These are phyloP conservation scores for Lentinula detonsa DNA, from an alignment of 768 basidiomycete genomes.

Conservation along the genomic window DNA sequence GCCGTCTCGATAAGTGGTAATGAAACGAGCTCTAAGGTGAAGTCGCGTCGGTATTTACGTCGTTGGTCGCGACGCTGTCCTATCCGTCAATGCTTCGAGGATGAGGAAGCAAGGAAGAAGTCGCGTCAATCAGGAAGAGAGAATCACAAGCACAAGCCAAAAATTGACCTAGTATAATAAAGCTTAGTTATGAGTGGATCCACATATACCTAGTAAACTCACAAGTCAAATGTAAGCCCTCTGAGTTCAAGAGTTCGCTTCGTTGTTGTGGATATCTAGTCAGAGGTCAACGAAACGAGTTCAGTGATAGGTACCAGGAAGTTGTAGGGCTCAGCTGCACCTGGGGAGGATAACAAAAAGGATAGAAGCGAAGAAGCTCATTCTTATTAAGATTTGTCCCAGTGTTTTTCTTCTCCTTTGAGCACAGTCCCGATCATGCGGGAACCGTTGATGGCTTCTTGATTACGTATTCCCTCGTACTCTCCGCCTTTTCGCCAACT, in stretches of 20 bases:
- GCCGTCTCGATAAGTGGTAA: not conserved
- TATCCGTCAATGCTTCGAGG: not conserved
- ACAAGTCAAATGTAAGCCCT: no score
- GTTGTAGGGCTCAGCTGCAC: not conserved
- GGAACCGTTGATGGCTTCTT: not conserved
- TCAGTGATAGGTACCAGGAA: not conserved
- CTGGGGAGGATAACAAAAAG: not conserved
- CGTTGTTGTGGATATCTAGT: no score
- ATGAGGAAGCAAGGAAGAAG: not conserved
- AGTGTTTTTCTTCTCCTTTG: not conserved
- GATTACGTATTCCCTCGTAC: not conserved
- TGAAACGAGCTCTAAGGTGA: not conserved
- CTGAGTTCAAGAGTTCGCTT: no score
- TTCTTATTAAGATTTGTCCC: not conserved
- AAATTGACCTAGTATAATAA: not conserved
- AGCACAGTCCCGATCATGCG: not conserved
- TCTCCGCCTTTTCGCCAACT: not conserved
- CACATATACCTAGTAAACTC: no score
- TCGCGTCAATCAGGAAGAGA: not conserved
- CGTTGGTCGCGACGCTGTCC: not conserved
- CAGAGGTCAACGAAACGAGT: not conserved
- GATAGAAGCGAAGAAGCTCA: not conserved
- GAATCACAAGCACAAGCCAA: not conserved
- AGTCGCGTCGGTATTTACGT: conserved; percentile 6
- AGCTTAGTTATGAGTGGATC: not conserved